Conservation (phyloP, 2,329 filamentous ascomycete genomes). For the Pestalotiopsis sp. region DNA sequence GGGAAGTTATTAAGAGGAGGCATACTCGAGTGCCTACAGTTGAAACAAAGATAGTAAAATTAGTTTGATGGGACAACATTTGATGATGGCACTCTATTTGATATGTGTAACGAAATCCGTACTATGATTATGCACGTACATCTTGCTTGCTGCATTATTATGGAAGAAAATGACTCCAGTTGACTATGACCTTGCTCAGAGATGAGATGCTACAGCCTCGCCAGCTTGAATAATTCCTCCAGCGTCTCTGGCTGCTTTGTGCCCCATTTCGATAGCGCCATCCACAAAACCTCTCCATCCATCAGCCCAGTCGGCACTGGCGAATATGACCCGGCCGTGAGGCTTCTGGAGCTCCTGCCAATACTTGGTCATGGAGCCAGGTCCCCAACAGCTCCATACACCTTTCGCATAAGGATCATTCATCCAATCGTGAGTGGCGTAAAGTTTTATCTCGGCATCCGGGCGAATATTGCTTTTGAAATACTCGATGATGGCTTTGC, state of each 20-base stretch:
- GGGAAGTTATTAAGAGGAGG: no score
- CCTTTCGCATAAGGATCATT: slow-evolving; percentile 42
- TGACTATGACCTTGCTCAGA: no score
- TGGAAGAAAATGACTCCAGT: no score
- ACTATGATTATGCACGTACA: no score
- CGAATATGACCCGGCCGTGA: slow-evolving; percentile 41
- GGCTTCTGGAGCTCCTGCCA: slow-evolving; percentile 33
- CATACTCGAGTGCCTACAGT: no score
- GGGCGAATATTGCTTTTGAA: neutral
- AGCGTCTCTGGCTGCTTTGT: neutral
- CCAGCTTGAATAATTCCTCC: no score
- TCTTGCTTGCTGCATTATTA: no score
- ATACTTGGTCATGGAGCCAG: slow-evolving; percentile 32
- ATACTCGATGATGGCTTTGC: neutral
- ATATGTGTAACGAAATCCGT: no score
- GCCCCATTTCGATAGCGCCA: slow-evolving; percentile 37
- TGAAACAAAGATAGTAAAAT: no score
- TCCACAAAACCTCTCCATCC: slow-evolving; percentile 46
- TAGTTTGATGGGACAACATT: no score
- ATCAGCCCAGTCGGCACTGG: slow-evolving; percentile 43
- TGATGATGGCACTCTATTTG: fast-evolving
- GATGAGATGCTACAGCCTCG: no score
- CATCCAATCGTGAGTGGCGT: slow-evolving; percentile 37
- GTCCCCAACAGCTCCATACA: slow-evolving; percentile 34
- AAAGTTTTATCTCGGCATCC: neutral